Evolutionary conservation across 495 filamentous ascomycete species (phyloP).

Genomic region (Aspergillus indologenus): DNA sequence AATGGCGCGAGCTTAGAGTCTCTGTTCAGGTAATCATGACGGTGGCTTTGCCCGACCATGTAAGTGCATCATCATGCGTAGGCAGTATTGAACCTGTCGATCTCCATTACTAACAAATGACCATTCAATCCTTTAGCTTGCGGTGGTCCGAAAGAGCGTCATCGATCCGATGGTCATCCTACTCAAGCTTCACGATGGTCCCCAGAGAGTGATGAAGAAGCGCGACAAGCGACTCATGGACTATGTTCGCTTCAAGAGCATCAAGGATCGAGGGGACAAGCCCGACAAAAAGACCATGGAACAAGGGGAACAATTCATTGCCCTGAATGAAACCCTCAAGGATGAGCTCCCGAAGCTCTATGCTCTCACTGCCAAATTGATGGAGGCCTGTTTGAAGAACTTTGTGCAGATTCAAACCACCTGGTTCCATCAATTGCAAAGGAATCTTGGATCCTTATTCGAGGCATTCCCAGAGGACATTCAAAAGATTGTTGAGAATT

Average conservation of each 20-base stretch:
- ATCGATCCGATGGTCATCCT: slow-evolving; percentile 84
- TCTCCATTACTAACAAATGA: slow-evolving; percentile 1
- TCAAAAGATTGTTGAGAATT: slow-evolving; percentile 64
- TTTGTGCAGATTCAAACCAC: slow-evolving; percentile 76
- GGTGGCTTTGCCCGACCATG: slow-evolving; percentile 78
- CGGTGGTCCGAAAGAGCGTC: slow-evolving; percentile 71
- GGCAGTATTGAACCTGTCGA: background rate
- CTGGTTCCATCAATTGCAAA: slow-evolving; percentile 77
- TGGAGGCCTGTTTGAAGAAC: slow-evolving; percentile 73
- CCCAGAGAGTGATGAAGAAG: slow-evolving; percentile 84
- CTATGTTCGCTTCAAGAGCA: slow-evolving; percentile 76
- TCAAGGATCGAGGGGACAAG: slow-evolving; percentile 74
- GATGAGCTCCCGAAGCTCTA: slow-evolving; percentile 89
- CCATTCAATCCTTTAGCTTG: slow-evolving; percentile 49
- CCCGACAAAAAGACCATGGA: slow-evolving; percentile 78
- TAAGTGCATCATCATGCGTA: slow-evolving; percentile 46
- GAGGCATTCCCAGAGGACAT: slow-evolving; percentile 64
- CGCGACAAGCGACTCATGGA: slow-evolving; percentile 85
- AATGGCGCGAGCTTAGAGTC: slow-evolving; percentile 83
- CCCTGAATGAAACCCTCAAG: slow-evolving; percentile 87
- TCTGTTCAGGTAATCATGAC: slow-evolving; percentile 77
- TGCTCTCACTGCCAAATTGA: slow-evolving; percentile 68
- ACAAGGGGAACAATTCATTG: slow-evolving; percentile 79
- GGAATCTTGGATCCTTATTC: slow-evolving; percentile 72
- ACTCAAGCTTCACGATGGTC: slow-evolving; percentile 75